Conservation (phyloP, 495 filamentous ascomycete genomes). For the Entonaema liquescens region DNA sequence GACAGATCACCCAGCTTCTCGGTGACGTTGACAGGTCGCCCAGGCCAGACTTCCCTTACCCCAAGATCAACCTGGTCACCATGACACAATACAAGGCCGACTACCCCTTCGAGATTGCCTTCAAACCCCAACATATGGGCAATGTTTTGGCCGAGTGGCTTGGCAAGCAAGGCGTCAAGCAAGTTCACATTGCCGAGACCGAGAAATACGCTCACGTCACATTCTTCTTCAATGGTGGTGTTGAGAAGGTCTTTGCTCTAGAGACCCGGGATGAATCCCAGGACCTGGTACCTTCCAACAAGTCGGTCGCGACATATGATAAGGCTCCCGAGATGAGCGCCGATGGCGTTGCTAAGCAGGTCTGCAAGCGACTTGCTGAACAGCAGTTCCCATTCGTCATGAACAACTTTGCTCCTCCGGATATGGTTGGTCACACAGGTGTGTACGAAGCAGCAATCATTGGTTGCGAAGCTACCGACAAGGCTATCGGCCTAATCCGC, state of each 20-base stretch:
- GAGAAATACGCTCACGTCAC: slow-evolving; percentile 99
- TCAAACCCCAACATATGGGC: slow-evolving; percentile 93
- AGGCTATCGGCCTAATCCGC: slow-evolving; percentile 89
- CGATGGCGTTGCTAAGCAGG: slow-evolving; percentile 83
- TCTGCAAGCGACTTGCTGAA: slow-evolving; percentile 81
- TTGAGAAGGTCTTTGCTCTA: slow-evolving; percentile 93
- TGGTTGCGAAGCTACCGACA: slow-evolving; percentile 85
- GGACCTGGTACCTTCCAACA: slow-evolving; percentile 69
- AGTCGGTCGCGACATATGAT: slow-evolving; percentile 93
- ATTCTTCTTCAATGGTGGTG: slow-evolving; percentile 99
- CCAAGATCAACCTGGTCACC: slow-evolving; percentile 90
- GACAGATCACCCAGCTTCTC: slow-evolving; percentile 93
- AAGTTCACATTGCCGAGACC: slow-evolving; percentile 97
- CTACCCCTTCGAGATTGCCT: slow-evolving; percentile 92
- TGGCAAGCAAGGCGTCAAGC: slow-evolving; percentile 82
- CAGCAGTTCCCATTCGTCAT: slow-evolving; percentile 92
- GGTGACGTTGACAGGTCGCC: slow-evolving; percentile 92
- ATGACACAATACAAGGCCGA: slow-evolving; percentile 99
- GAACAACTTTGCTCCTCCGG: slow-evolving; percentile 99
- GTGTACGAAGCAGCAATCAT: slow-evolving; percentile 95
- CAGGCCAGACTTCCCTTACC: slow-evolving; percentile 90
- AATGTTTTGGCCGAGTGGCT: slow-evolving; percentile 97
- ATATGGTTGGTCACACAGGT: slow-evolving; percentile 99
- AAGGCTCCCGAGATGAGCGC: slow-evolving; percentile 96
- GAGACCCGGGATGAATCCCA: slow-evolving; percentile 76